Conservation (phyloP, 257 asterid genomes). For the Nemophila menziesii region DNA sequence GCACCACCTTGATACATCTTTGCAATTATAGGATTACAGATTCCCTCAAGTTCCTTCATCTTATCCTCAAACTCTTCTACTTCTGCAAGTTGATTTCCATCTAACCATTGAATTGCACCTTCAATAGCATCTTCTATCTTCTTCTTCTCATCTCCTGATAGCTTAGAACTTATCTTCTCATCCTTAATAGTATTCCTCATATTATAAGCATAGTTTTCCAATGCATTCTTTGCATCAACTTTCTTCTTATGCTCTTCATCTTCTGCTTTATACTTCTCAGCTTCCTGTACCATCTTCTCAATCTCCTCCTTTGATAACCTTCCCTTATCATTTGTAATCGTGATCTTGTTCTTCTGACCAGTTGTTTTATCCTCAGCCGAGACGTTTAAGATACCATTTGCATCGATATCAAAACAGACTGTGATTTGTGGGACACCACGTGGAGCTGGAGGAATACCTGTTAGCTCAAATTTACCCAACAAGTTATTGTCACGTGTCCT, state of each 20-base stretch:
- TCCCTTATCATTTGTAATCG: conserved; percentile 28
- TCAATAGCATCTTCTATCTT: conserved; percentile 24
- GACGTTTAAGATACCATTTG: conserved; percentile 25
- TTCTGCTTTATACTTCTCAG: conserved; percentile 22
- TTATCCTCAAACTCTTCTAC: conserved; percentile 27
- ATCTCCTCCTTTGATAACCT: conserved; percentile 25
- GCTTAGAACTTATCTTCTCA: conserved; percentile 25
- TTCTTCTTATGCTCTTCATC: conserved; percentile 27
- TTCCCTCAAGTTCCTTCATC: conserved; percentile 27
- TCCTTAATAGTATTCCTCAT: conserved; percentile 34
- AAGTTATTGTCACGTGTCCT: conserved; percentile 24
- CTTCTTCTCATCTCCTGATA: conserved; percentile 18
- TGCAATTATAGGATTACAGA: conserved; percentile 27
- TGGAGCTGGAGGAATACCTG: conserved; percentile 26
- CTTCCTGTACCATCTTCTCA: conserved; percentile 30
- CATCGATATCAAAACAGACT: conserved; percentile 26
- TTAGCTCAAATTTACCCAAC: conserved; percentile 23
- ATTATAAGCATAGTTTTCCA: conserved; percentile 25
- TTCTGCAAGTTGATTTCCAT: conserved; percentile 22
- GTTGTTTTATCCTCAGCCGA: conserved; percentile 33
- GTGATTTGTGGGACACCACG: conserved; percentile 27
- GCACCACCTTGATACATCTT: conserved; percentile 25
- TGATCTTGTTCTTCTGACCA: conserved; percentile 26
- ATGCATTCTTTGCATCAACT: conserved; percentile 23
- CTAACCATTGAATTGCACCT: conserved; percentile 22